These are phyloP conservation scores for Phytopythium sindhum DNA, from an alignment of 352 stramenopile species.

Conservation along the genomic window DNA sequence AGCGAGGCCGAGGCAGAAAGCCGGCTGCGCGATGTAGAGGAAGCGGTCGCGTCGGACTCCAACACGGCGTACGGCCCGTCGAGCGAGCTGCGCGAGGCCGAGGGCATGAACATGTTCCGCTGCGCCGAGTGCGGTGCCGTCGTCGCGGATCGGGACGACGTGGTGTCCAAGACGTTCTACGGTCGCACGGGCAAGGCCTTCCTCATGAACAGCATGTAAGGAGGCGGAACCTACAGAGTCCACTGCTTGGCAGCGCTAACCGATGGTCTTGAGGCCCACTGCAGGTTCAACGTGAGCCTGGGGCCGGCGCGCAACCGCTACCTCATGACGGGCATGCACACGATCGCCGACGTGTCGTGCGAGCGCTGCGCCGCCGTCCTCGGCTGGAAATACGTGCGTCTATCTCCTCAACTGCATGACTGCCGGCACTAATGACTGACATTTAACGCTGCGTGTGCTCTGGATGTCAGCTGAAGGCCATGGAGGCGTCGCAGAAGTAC, in stretches of 20 bases:
- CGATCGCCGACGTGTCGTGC: slow-evolving; percentile 68
- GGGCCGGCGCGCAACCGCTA: slow-evolving; percentile 60
- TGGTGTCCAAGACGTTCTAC: slow-evolving; percentile 80
- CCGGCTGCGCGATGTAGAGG: slow-evolving; percentile 19
- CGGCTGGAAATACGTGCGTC: slow-evolving; percentile 78
- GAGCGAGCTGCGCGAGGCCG: slow-evolving; percentile 40
- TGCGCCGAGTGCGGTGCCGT: slow-evolving; percentile 62
- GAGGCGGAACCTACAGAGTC: not conserved
- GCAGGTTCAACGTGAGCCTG: slow-evolving; percentile 68
- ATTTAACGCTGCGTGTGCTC: not conserved
- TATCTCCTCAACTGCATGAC: not conserved
- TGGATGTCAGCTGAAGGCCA: slow-evolving; percentile 57
- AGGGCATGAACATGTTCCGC: slow-evolving; percentile 50
- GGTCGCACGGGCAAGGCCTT: slow-evolving; percentile 72
- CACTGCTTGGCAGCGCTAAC: not conserved
- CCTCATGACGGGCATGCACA: slow-evolving; percentile 81
- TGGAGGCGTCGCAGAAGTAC: slow-evolving; percentile 82
- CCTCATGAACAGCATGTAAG: slow-evolving; percentile 76
- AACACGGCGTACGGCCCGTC: slow-evolving; percentile 27
- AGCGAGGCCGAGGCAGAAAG: slow-evolving; percentile 24
- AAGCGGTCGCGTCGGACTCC: not conserved
- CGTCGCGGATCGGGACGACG: slow-evolving; percentile 61
- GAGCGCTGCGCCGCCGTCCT: slow-evolving; percentile 55
- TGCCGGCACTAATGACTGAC: not conserved
- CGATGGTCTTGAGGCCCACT: not conserved